Evolutionary conservation across 305 asterid species (phyloP), one percentile per base, ranked within the genome.

Genomic region (Galium porrigens): DNA sequence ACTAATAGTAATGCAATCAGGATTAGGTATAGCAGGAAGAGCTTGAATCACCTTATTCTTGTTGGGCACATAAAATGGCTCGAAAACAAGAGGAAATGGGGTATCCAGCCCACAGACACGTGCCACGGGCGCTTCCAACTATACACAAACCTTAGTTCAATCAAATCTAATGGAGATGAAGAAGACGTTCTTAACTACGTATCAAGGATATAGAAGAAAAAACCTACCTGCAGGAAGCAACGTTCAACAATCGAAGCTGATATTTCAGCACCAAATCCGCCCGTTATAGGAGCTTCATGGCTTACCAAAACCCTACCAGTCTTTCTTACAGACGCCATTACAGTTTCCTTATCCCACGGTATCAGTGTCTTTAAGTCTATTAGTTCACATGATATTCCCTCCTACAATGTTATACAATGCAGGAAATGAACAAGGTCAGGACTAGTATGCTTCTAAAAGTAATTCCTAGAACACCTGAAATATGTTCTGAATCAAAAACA

Each of bases 261-360:
- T 29, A 91, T 83, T 70, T 88, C 97, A 76, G 95, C 98, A 68
- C 95, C 98, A 65, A 91, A 88, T 71, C 96, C 96, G 62, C 94
- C 95, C 1, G 96, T 91, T 69, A 87, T 68, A 58, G 96, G 96
- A 78, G 98, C 98, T 85, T 91, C 98, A 77, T 88, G 96, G 71
- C 96, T 91, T 53, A 90, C 94, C 85, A 90, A 69, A 74, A 90
- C 91, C 74, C 94, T 77, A 75, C 98, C 96, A 32, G 96, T 88
- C 76, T 91, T 91, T 70, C 83, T 81, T 51, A 91, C 97, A 6
- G 97, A 91, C 58, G 94, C 91, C 80, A 88, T 95, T 60, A 91
- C 89, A 29, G 84, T 85, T 75, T 91, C 96, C 84, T 88, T 88
- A 79, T 91, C 98, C 98, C 98, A 91, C 5, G 98, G 98, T 63